A percentile compares a stretch with the other conserved stretches of the same genome.
Evolutionary conservation across 1,139 yeast species (phyloP).

Genomic region (Saccharomycopsis crataegensis): DNA sequence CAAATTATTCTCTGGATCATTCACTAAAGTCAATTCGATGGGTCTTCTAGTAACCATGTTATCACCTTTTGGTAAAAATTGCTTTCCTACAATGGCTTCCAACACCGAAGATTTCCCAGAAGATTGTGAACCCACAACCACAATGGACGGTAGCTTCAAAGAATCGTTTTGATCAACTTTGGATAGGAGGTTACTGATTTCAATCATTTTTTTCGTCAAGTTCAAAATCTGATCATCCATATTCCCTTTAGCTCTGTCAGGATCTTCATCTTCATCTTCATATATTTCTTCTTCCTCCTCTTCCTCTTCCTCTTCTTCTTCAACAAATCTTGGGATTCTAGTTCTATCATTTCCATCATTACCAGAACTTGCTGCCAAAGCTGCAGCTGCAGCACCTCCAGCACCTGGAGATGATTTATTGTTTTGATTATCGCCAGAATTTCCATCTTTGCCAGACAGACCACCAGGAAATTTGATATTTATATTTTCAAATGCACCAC

Average conservation of each 20-base stretch:
- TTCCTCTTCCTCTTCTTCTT: constrained; percentile 23
- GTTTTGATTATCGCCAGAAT: constrained; percentile 25
- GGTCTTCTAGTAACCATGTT: constrained; percentile 97
- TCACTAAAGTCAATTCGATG: constrained; percentile 83
- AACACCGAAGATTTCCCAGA: constrained; percentile 94
- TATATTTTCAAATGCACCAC: background rate
- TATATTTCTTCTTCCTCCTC: constrained; percentile 23
- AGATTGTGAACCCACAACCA: constrained; percentile 94
- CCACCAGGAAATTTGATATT: constrained; percentile 10
- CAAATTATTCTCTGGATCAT: constrained; percentile 75
- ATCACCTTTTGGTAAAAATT: constrained; percentile 87
- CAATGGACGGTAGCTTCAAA: constrained; percentile 84
- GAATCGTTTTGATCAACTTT: constrained; percentile 73
- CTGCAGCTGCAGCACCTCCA: constrained; percentile 28
- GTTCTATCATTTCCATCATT: constrained; percentile 28
- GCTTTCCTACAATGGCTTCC: constrained; percentile 91
- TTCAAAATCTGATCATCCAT: constrained; percentile 76
- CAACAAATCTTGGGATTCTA: constrained; percentile 14
- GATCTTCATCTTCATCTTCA: constrained; percentile 33
- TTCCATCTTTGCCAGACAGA: constrained; percentile 22
- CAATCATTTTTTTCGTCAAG: constrained; percentile 92
- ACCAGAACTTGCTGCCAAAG: constrained; percentile 33
- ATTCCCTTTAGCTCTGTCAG: constrained; percentile 31
- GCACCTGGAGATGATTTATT: constrained; percentile 27
- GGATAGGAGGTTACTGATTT: constrained; percentile 72